These are phyloP conservation scores for Lichtheimia ramosa DNA, from an alignment of 371 early-diverging fungal species.

Conservation along the genomic window DNA sequence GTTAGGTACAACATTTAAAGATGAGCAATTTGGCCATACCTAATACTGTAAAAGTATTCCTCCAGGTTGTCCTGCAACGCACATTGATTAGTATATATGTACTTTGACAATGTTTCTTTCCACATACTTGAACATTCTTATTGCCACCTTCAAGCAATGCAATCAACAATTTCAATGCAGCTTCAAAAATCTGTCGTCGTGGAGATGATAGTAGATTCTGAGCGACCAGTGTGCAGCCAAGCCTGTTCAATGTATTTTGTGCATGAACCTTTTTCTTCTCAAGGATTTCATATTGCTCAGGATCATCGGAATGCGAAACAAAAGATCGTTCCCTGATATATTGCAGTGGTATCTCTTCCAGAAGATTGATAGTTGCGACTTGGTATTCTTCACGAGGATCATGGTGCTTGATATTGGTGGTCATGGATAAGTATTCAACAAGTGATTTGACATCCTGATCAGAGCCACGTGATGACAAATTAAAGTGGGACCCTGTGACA, in stretches of 20 bases:
- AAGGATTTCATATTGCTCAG: constrained; percentile 24
- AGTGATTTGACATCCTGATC: constrained; percentile 30
- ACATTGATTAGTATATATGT: neutral
- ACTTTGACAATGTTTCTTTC: neutral
- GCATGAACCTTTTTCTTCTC: constrained; percentile 33
- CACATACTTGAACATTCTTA: constrained; percentile 40
- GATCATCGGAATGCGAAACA: constrained; percentile 14
- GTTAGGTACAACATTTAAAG: neutral
- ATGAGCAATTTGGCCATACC: constrained; percentile 7
- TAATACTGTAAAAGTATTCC: constrained; percentile 45
- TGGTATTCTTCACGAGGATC: constrained; percentile 24
- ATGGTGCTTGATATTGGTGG: constrained; percentile 20
- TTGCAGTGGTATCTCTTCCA: constrained; percentile 27
- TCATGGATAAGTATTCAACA: constrained; percentile 34
- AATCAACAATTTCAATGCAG: constrained; percentile 45
- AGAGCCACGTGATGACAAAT: constrained; percentile 12
- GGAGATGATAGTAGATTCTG: constrained; percentile 53
- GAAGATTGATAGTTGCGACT: constrained; percentile 30
- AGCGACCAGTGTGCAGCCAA: constrained; percentile 56
- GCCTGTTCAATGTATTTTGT: constrained; percentile 47
- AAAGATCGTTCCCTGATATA: constrained; percentile 22
- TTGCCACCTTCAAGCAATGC: constrained; percentile 61
- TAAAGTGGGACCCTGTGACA: constrained; percentile 30
- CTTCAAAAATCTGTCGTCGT: constrained; percentile 31
- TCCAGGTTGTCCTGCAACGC: constrained; percentile 28